Conservation (phyloP, 192 early-diverging fungal species). For the Mortierella claussenii region DNA sequence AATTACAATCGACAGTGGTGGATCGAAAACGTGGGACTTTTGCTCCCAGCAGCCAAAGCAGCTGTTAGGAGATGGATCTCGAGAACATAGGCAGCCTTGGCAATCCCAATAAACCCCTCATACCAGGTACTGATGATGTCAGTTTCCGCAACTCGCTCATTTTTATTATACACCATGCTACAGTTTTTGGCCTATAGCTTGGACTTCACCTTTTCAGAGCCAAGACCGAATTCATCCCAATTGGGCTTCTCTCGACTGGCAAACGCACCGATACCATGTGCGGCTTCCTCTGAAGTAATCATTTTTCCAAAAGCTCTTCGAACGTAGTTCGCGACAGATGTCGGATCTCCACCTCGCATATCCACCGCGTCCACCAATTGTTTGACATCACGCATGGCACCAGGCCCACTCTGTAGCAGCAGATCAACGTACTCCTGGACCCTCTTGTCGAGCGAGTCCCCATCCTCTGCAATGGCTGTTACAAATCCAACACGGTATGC, state of each 20-base stretch:
- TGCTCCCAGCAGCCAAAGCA: conserved; percentile 63
- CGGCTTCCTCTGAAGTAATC: conserved; percentile 69
- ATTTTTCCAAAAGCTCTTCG: conserved; percentile 62
- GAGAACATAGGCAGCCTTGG: too few relatives aligned
- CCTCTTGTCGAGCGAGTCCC: conserved; percentile 54
- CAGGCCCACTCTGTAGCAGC: conserved; percentile 59
- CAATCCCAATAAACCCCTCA: too few relatives aligned
- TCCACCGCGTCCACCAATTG: conserved; percentile 53
- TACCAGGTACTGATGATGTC: too few relatives aligned
- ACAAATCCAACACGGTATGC: conserved; percentile 49
- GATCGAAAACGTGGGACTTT: conserved; percentile 59
- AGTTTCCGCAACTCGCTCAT: too few relatives aligned
- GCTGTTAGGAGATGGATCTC: conserved; percentile 50
- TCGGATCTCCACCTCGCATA: conserved; percentile 31
- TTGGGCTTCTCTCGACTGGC: conserved; percentile 60
- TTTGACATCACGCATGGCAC: conserved; percentile 66
- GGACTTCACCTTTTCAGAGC: conserved; percentile 38
- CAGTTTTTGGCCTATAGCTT: conserved; percentile 11
- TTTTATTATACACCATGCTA: too few relatives aligned
- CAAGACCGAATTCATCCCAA: conserved; percentile 58
- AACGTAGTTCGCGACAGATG: conserved; percentile 34
- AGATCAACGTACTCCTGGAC: conserved; percentile 56
- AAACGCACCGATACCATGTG: conserved; percentile 67
- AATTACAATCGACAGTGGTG: conserved; percentile 68
- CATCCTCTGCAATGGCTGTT: conserved; percentile 32